Base-by-base conservation (phyloP, 768 basidiomycete genomes). In the Tremella mesenterica region DNA sequence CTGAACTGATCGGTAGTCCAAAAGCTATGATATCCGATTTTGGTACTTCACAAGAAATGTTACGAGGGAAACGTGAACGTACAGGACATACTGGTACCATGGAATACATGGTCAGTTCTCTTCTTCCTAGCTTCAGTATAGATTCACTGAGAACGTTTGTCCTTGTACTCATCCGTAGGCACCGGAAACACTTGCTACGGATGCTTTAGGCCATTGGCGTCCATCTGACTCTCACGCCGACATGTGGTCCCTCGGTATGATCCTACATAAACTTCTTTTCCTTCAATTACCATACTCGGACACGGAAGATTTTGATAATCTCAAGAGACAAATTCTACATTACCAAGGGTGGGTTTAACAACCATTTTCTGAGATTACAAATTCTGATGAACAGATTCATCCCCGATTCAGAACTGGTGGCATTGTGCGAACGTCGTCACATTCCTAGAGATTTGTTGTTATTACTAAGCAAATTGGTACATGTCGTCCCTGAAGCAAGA, bases 191-290 rank as follows among this genome's bases (percentile, higher is more conserved):
- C 77, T 97, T 0, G 82, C 83, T 2, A 81, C 82, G 0, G 65
- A 68, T 82, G 80, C 13, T 5, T 84, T 81, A 0, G 86, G 87
- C 0, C 72, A 78, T 20, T 80, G 86, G 7, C 77, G 76, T 7
- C 83, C 85, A 43, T 78, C 88, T 2, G 85, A 88, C 63, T 88
- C 88, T 0, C 91, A 91, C 65, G 81, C 86, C 3, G 92, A 97
- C 68, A 90, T 95, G 83, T 97, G 93, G 92, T 88, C 88, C 4
- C 78, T 97, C 14, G 92, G 92, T 58, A 90, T 97, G 85, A 88
- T 97, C 52, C 78, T 97, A 16, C 84, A 96, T 76, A 92, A 90
- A 64, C 79, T 97, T 56, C 75, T 93, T 0, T 97, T 95, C 75
- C 90, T 96, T 75, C 81, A 81, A 29, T 74, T 93, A 18, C 92